phyloP scores from a whole-genome alignment of 2,329 filamentous ascomycete species.

The Coniosporium tulheliwenetii region DNA sequence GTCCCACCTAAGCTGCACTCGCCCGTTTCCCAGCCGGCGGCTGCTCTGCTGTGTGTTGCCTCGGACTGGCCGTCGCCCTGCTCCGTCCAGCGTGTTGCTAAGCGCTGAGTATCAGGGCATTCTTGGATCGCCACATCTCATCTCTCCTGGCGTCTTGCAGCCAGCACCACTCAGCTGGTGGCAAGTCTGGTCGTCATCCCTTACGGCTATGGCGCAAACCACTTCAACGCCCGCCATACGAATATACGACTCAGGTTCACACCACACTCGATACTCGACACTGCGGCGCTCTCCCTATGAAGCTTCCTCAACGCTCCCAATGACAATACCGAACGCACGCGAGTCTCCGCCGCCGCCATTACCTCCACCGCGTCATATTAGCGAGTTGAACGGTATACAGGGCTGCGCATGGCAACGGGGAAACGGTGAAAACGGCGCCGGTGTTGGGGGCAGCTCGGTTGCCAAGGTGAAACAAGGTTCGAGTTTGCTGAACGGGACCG shows the following conservation, averaged over 20 bases:
- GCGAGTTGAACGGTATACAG: conserved; percentile 38
- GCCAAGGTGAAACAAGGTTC: conserved; percentile 29
- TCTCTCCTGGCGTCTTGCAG: no score
- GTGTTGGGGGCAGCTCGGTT: conserved; percentile 29
- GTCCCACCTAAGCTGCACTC: no score
- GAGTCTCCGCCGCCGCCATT: conserved; percentile 43
- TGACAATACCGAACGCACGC: conserved; percentile 47
- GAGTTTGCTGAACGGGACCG: conserved; percentile 23
- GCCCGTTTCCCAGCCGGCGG: no score
- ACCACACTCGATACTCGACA: conserved; percentile 17
- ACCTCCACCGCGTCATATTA: conserved; percentile 45
- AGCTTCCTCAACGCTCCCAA: conserved; percentile 32
- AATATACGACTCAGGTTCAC: conserved; percentile 21
- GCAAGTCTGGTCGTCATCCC: conserved; percentile 11
- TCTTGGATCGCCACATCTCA: no score
- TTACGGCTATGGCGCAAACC: conserved; percentile 17
- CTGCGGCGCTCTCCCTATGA: conserved; percentile 10
- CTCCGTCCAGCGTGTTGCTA: no score
- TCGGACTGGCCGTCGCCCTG: no score
- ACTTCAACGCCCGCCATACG: conserved; percentile 22
- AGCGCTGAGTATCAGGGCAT: no score
- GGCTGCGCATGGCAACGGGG: conserved; percentile 50
- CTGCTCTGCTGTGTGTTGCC: no score
- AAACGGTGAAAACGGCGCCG: conserved; percentile 34
- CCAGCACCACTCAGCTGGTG: conserved; percentile 18